Percentiles rank a stretch among this genome's conserved stretches.
phyloP scores from a whole-genome alignment of 2,329 filamentous ascomycete species.

The Aspergillus tanneri region DNA sequence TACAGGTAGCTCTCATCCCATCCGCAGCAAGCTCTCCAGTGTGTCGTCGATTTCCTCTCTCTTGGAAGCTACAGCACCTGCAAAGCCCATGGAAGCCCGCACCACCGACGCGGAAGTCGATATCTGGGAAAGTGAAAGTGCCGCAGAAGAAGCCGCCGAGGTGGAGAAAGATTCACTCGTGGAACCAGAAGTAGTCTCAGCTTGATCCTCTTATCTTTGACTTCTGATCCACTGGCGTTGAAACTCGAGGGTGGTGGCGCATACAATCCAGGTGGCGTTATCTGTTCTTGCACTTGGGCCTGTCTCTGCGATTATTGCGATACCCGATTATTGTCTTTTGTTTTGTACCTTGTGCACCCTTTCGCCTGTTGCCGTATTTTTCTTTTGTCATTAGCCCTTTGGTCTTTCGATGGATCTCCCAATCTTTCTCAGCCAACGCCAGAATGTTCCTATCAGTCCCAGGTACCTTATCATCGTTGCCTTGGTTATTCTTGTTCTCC shows the following conservation, averaged over 20 bases:
- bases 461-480: too few relatives aligned
- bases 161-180: background rate
- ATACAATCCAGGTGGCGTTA: background rate
- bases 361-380: too few relatives aligned
- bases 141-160: conserved; percentile 52
- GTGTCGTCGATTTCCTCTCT: conserved; percentile 29
- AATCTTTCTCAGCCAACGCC: too few relatives aligned
- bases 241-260: background rate
- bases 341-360: background rate
- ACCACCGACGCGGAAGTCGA: conserved; percentile 56
- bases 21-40: conserved; percentile 22
- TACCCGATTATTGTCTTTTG: background rate
- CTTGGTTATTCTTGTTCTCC: background rate
- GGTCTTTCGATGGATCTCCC: background rate
- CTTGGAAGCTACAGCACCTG: conserved; percentile 21
- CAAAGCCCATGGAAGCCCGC: conserved; percentile 47
- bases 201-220: background rate
- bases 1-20: conserved; percentile 7
- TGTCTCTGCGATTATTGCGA: background rate
- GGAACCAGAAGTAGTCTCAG: background rate
- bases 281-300: background rate
- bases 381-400: too few relatives aligned
- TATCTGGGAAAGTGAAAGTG: conserved; percentile 69
- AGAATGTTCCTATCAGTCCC: too few relatives aligned
- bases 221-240: background rate